phyloP scores from a whole-genome alignment of 139 green algal species.

The Chlorella sp. region DNA sequence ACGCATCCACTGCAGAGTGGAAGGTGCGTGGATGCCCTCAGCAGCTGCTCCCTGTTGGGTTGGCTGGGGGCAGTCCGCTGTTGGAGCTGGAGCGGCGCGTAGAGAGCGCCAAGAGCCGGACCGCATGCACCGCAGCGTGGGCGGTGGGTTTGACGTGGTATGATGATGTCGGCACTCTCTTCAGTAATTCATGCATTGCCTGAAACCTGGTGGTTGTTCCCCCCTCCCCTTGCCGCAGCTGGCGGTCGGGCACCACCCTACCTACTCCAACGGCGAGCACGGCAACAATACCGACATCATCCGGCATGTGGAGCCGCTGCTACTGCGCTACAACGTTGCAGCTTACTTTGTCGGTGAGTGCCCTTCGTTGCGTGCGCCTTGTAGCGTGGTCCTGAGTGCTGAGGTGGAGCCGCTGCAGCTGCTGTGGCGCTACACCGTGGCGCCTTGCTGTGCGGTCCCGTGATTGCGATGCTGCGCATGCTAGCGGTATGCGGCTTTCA shows the following conservation, averaged over 20 bases:
- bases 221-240: slow-evolving; percentile 34
- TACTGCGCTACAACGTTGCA: slow-evolving; percentile 54
- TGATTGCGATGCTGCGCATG: not conserved
- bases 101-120: not conserved
- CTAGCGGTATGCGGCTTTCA: too few species aligned
- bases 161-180: too few species aligned
- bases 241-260: slow-evolving; percentile 70
- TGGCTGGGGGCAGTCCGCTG: too few species aligned
- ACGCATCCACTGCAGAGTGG: slow-evolving; percentile 52
- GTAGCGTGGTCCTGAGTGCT: too few species aligned
- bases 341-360: not conserved
- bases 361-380: too few species aligned
- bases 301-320: slow-evolving; percentile 48
- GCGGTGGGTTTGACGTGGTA: too few species aligned
- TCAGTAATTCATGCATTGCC: too few species aligned
- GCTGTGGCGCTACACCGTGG: not conserved
- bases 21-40: slow-evolving; percentile 48
- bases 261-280: slow-evolving; percentile 25
- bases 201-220: not conserved
- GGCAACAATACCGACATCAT: slow-evolving; percentile 55
- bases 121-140: too few species aligned
- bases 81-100: not conserved
- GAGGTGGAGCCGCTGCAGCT: not conserved
- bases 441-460: not conserved
- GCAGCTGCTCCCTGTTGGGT: not conserved